A percentile compares a stretch with the other conserved stretches of the same genome.
Conservation (phyloP, 139 green algal genomes). For the Picochlorum costavermella region DNA sequence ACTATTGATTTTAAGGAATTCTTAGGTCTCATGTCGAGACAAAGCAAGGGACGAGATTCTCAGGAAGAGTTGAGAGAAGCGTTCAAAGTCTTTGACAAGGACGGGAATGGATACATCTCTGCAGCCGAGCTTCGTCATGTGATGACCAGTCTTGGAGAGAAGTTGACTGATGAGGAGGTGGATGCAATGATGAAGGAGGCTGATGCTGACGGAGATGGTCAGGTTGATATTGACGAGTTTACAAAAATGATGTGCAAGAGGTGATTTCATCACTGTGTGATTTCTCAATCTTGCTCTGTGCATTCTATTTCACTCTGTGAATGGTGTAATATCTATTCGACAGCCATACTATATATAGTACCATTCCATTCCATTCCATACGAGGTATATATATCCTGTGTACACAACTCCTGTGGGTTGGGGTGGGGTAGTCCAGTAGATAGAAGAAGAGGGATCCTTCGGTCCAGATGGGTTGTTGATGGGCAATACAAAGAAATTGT, state of each 20-base stretch:
- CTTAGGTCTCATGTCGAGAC: conserved; percentile 93
- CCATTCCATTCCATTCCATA: too few relatives aligned
- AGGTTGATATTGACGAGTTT: conserved; percentile 90
- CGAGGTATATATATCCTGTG: too few relatives aligned
- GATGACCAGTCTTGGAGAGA: conserved; percentile 43
- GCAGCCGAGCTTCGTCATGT: conserved; percentile 92
- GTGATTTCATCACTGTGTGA: background rate
- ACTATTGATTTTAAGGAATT: conserved; percentile 99
- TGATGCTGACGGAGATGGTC: conserved; percentile 84
- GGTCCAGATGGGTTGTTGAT: too few relatives aligned
- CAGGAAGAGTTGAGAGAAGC: conserved; percentile 98
- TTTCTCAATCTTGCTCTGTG: too few relatives aligned
- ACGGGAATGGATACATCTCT: conserved; percentile 98
- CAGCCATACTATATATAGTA: too few relatives aligned
- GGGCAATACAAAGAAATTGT: too few relatives aligned
- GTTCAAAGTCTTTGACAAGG: conserved; percentile 99
- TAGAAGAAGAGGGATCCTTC: too few relatives aligned
- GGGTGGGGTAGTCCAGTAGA: too few relatives aligned
- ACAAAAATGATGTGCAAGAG: conserved; percentile 41
- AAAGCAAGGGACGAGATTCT: conserved; percentile 97
- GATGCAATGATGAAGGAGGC: conserved; percentile 97
- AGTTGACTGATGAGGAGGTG: conserved; percentile 95
- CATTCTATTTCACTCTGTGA: too few relatives aligned
- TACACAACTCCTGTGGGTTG: too few relatives aligned
- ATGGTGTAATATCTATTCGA: too few relatives aligned